Evolutionary conservation across 2,329 filamentous ascomycete species (phyloP).

Genomic region (Fusarium sp.): DNA sequence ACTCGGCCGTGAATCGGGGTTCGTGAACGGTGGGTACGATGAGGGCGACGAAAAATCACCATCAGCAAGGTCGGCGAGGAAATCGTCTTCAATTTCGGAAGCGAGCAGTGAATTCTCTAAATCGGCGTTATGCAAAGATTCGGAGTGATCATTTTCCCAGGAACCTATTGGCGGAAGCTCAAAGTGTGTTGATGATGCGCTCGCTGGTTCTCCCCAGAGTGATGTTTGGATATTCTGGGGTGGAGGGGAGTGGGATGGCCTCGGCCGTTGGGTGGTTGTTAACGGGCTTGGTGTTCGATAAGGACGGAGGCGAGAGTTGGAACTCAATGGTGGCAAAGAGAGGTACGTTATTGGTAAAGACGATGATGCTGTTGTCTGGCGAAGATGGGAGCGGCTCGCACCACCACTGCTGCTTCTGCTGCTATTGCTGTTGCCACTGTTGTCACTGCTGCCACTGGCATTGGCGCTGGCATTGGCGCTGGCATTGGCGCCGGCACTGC

Average conservation of each 20-base stretch:
- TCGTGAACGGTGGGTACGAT: slow-evolving; percentile 44
- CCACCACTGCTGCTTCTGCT: neutral
- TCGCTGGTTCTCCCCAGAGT: slow-evolving; percentile 1
- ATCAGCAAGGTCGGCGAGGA: slow-evolving; percentile 40
- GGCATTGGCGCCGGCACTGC: neutral
- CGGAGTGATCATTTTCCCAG: neutral
- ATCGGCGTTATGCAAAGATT: neutral
- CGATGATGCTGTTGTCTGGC: slow-evolving; percentile 23
- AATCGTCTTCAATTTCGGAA: slow-evolving; percentile 34
- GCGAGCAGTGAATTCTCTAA: slow-evolving; percentile 5
- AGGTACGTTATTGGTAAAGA: neutral
- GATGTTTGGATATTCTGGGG: neutral
- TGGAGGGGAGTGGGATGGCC: slow-evolving; percentile 1
- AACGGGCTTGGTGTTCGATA: slow-evolving; percentile 17
- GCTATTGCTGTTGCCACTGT: neutral
- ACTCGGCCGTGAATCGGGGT: slow-evolving; percentile 18
- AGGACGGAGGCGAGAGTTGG: slow-evolving; percentile 3
- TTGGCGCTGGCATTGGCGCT: neutral
- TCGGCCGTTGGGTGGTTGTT: slow-evolving; percentile 25
- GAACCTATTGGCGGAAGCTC: slow-evolving; percentile 5
- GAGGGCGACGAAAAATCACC: slow-evolving; percentile 49
- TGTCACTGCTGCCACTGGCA: neutral
- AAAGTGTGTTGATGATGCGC: neutral
- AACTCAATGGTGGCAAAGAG: slow-evolving; percentile 32
- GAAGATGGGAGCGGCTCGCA: slow-evolving; percentile 20